Evolutionary conservation across 352 stramenopile species (phyloP).

Genomic region (Globisporangium rhizosaccharum): DNA sequence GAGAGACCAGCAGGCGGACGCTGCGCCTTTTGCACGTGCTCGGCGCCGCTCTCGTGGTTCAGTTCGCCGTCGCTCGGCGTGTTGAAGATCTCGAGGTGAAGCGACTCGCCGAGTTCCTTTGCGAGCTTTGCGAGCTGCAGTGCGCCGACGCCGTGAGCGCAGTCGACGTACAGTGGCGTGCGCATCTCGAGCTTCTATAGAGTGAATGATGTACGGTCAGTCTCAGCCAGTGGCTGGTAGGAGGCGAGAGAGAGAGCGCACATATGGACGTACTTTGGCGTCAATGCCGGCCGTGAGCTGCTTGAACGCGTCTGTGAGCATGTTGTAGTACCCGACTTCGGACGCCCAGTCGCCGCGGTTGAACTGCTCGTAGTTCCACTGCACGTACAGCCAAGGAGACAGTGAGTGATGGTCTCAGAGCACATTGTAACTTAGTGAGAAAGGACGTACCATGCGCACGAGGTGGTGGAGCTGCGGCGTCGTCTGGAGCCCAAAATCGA

Average conservation of each 20-base stretch:
- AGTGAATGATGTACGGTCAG: background rate
- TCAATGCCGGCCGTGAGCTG: constrained; percentile 78
- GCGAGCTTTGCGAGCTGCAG: constrained; percentile 67
- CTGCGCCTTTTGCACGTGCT: constrained; percentile 95
- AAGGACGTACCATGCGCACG: constrained; percentile 83
- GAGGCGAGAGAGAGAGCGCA: background rate
- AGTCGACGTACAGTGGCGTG: constrained; percentile 88
- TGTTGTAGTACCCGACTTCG: constrained; percentile 94
- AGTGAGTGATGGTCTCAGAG: no score
- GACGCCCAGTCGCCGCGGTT: constrained; percentile 86
- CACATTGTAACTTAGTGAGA: background rate
- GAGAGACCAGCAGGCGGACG: constrained; percentile 65
- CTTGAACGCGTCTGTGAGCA: constrained; percentile 91
- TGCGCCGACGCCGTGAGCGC: constrained; percentile 91
- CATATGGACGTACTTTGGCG: constrained; percentile 42
- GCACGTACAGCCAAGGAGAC: background rate
- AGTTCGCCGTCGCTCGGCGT: constrained; percentile 83
- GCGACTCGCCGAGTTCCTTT: constrained; percentile 73
- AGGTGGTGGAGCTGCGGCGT: constrained; percentile 97
- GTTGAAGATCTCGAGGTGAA: constrained; percentile 82
- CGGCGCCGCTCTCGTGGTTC: constrained; percentile 95
- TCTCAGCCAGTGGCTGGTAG: background rate
- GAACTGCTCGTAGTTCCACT: constrained; percentile 88
- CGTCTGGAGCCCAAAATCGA: constrained; percentile 95
- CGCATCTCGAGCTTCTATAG: constrained; percentile 67